These are phyloP conservation scores for Spergularia bocconei DNA, from an alignment of 148 eudicot genomes.

Conservation along the genomic window DNA sequence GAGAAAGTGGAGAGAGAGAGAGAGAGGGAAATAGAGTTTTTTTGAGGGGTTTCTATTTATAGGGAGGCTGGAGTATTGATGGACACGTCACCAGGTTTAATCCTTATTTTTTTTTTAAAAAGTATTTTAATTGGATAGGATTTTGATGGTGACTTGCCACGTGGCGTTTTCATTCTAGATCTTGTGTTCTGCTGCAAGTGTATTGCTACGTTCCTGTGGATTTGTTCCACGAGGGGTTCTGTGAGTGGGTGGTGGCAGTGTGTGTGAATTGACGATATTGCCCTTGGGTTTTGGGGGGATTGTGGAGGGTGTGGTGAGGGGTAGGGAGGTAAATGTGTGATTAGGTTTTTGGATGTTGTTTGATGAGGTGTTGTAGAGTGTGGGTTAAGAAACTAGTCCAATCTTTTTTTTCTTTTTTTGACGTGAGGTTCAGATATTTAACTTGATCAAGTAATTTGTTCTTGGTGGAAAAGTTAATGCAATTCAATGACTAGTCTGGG, in stretches of 20 bases:
- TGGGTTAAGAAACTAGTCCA: too few species aligned
- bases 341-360: too few species aligned
- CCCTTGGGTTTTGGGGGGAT: neutral
- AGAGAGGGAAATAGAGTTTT: neutral
- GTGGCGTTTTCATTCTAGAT: constrained; percentile 35
- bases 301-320: too few species aligned
- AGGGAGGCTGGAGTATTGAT: constrained; percentile 51
- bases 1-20: neutral
- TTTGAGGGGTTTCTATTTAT: constrained; percentile 31
- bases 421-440: too few species aligned
- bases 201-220: constrained; percentile 1
- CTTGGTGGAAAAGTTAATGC: too few species aligned
- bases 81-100: constrained; percentile 47
- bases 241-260: neutral
- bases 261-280: neutral
- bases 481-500: too few species aligned
- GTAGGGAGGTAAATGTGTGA: too few species aligned
- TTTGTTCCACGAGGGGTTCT: neutral
- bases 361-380: too few species aligned
- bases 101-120: neutral
- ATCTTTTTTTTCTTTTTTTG: too few species aligned
- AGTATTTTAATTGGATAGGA: constrained; percentile 11
- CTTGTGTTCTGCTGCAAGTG: neutral
- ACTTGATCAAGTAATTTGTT: too few species aligned
- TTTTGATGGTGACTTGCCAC: constrained; percentile 27